Conservation (phyloP, 208 protist species). For the Angomonas desouzai region DNA sequence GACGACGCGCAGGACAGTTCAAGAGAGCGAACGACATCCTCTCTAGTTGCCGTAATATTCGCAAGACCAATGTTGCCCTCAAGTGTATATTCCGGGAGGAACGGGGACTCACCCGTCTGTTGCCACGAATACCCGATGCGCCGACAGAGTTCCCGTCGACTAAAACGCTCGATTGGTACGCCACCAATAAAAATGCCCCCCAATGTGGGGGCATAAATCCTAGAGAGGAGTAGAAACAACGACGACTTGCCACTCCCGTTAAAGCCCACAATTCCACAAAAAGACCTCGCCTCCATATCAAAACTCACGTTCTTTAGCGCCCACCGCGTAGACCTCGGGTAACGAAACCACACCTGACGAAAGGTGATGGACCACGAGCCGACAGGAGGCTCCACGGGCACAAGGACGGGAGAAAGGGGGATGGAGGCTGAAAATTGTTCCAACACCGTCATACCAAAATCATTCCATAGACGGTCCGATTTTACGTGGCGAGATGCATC, state of each 20-base stretch:
- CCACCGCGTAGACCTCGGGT: background rate
- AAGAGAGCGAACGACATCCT: background rate
- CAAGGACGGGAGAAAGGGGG: too few species aligned
- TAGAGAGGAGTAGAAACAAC: background rate
- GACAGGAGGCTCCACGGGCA: background rate
- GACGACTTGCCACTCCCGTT: background rate
- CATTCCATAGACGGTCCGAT: too few species aligned
- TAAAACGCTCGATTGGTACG: background rate
- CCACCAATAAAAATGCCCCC: background rate
- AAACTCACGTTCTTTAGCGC: background rate
- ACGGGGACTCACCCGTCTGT: background rate
- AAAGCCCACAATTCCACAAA: background rate
- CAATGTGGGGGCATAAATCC: background rate
- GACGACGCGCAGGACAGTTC: background rate
- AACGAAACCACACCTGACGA: background rate
- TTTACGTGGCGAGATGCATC: too few species aligned
- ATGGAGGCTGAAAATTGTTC: too few species aligned
- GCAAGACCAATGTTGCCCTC: background rate
- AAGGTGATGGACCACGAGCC: background rate
- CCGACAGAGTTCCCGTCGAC: background rate
- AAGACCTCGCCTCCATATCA: background rate
- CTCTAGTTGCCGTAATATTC: background rate
- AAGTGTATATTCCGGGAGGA: background rate
- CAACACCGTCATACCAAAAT: too few species aligned
- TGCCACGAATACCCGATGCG: background rate